Base-by-base conservation (phyloP, 75 land plant species). In the Pseudotsuga menziesii region DNA sequence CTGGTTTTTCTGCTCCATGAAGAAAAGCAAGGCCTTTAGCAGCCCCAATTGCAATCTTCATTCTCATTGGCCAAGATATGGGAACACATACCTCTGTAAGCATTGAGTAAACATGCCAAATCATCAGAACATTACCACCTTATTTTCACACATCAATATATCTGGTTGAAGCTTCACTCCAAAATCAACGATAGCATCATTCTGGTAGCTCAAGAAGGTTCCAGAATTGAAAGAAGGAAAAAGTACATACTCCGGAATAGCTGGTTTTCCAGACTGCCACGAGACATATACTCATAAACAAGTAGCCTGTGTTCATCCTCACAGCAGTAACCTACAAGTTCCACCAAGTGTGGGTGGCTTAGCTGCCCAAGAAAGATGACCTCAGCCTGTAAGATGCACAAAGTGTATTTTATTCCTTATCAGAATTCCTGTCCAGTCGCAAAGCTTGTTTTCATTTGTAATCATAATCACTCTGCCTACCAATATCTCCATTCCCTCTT, bases 21-120 rank as follows among this genome's bases (percentile, higher is more conserved):
- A 84, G 62, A 60, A 77, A 84, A 32, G 85, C 85, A 23, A 84
- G 75, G 23, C 77, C 85, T 44, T 62, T 55, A n/a, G 85, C 85
- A 48, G 78, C 74, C 12, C 83, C 75, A 29, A 77, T 60, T 15
- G 83, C 55, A 54, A 84, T 84, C 57, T 78, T 78, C 66, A 82
- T 52, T 32, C 85, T 62, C 57, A 32, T 48, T 19, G 78, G 75
- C 85, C 85, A 84, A 32, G 83, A 58, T 22, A 84, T 41, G 3
- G 70, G 76, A 60, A 76, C 52, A 19, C 71, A 60, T 62, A 60
- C 78, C 74, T 63, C 78, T 76, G 41, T 36, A 76, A 69, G 13
- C 16, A 69, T 69, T 1, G 41, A 41, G 0, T 69, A n/a, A 69
- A 69, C 48, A 41, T 69, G 23, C 23, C 39, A 41, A 6, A 20